These are phyloP conservation scores for Moesziomyces sp. DNA, from an alignment of 1,284 basidiomycete species.

Conservation along the genomic window DNA sequence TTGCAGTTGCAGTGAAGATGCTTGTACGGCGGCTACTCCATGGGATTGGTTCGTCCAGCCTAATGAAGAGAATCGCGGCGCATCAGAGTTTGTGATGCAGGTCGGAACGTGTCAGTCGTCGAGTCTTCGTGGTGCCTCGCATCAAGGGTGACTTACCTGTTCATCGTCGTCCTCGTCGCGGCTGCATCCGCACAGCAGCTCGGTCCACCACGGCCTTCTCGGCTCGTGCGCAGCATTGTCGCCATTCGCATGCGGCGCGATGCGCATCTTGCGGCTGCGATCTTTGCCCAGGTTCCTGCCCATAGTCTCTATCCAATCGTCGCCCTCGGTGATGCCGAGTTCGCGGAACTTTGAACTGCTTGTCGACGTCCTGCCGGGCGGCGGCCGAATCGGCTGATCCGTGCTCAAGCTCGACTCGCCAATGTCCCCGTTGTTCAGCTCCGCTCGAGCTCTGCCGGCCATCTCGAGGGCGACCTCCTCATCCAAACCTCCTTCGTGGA, in stretches of 20 bases:
- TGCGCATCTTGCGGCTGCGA: conserved; percentile 12
- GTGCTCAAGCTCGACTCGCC: conserved; percentile 25
- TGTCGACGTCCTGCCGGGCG: conserved; percentile 27
- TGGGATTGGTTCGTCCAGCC: conserved; percentile 49
- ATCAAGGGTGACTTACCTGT: conserved; percentile 27
- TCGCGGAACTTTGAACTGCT: conserved; percentile 53
- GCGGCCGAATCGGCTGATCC: conserved; percentile 1
- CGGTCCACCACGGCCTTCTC: conserved; percentile 53
- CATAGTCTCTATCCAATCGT: conserved; percentile 40
- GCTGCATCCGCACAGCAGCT: conserved; percentile 50
- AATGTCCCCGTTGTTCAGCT: conserved; percentile 22
- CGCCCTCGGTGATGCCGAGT: conserved; percentile 39
- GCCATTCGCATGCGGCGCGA: conserved; percentile 1
- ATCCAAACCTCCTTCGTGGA: conserved; percentile 44
- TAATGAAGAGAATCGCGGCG: neutral
- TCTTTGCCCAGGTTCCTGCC: conserved; percentile 4
- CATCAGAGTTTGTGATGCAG: neutral
- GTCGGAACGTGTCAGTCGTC: conserved; percentile 5
- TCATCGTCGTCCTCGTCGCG: conserved; percentile 50
- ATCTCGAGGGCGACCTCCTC: conserved; percentile 44
- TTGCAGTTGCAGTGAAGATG: conserved; percentile 1
- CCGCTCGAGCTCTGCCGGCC: conserved; percentile 8
- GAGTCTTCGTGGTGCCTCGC: too few species aligned
- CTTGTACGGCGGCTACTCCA: conserved; percentile 29
- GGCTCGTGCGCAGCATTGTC: conserved; percentile 12